Evolutionary conservation across 495 filamentous ascomycete genomes (phyloP), one percentile per base, ranked within the genome.

Genomic region (Penicillium samsonianum): DNA sequence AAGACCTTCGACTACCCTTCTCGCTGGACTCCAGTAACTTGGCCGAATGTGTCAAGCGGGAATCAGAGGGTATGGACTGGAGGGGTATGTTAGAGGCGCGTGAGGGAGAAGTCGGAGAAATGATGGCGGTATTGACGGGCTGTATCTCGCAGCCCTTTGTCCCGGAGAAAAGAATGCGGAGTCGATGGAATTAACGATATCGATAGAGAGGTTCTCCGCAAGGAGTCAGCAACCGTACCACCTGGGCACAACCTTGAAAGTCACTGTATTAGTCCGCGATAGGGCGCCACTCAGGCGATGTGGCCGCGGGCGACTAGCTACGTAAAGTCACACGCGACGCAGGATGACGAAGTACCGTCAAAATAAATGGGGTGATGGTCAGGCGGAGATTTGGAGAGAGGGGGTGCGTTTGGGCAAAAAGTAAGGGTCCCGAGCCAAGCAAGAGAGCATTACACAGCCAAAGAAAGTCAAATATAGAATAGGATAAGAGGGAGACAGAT

Each of bases 41-140:
- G 59, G 70, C 64, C 19, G 71, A 70, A 55, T 73, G 69, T 52
- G 9, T 31, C 10, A 68, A 59, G 25, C 66, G 64, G 16, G 73
- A 65, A 50, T 74, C 74, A 31, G 77, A 77, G 48, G 64, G 68
- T 57, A 87, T 67, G 50, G 77, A 74, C 55, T 75, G 83, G 68
- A 87, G 78, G 60, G 84, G 84, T 67, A 87, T 85, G 63, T 67
- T 74, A 58, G 75, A 74, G 35, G 67, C 69, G 65, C 73, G 77
- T 64, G 76, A 75, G 51, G 80, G 79, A 54, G 65, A 68, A 58
- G 69, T 68, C 59, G 74, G 68, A 80, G 77, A 74, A 86, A 87
- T 87, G 73, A 75, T 86, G 82, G 72, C 79, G 80, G 76, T 78
- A 61, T 10, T 48, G 65, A 63, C 67, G 79, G 79, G 76, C 78